phyloP scores from a whole-genome alignment of 176 grass and related monocot genomes.

The Puya raimondii region DNA sequence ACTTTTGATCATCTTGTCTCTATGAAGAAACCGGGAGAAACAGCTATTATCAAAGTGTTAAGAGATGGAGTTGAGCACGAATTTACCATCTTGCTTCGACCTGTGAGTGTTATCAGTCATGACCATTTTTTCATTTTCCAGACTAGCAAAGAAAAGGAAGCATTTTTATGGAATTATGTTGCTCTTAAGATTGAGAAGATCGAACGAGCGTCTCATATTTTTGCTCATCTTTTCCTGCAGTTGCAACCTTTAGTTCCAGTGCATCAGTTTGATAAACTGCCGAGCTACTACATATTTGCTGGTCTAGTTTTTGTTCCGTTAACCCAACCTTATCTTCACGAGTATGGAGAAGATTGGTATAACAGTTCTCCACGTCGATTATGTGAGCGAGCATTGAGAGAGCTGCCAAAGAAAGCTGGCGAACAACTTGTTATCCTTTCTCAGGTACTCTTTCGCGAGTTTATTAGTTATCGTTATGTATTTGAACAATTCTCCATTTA shows the following conservation, averaged over 20 bases:
- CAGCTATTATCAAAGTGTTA: constrained; percentile 56
- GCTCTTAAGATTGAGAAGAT: no score
- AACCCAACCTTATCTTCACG: constrained; percentile 96
- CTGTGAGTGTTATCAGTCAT: constrained; percentile 44
- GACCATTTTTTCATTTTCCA: no score
- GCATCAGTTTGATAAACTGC: constrained; percentile 87
- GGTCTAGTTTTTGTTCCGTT: constrained; percentile 90
- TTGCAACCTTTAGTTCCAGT: constrained; percentile 91
- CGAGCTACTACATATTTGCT: constrained; percentile 94
- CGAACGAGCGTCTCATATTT: not conserved
- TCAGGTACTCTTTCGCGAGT: constrained; percentile 50
- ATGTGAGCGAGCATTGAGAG: constrained; percentile 83
- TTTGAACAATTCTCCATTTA: constrained; percentile 3
- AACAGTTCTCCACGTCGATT: constrained; percentile 77
- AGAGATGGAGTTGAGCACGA: constrained; percentile 78
- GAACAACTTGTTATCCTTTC: constrained; percentile 84
- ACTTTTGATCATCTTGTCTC: constrained; percentile 97
- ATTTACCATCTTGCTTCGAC: constrained; percentile 55
- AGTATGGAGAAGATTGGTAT: constrained; percentile 98
- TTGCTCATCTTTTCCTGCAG: constrained; percentile 38
- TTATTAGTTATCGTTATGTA: not conserved
- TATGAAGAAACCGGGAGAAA: constrained; percentile 94
- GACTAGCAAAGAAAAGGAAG: no score
- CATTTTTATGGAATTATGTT: no score
- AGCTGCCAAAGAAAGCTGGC: constrained; percentile 64